A percentile compares a stretch with the other conserved stretches of the same genome.
phyloP scores from a whole-genome alignment of 129 eudicot species.

The Flaveria trinervia region DNA sequence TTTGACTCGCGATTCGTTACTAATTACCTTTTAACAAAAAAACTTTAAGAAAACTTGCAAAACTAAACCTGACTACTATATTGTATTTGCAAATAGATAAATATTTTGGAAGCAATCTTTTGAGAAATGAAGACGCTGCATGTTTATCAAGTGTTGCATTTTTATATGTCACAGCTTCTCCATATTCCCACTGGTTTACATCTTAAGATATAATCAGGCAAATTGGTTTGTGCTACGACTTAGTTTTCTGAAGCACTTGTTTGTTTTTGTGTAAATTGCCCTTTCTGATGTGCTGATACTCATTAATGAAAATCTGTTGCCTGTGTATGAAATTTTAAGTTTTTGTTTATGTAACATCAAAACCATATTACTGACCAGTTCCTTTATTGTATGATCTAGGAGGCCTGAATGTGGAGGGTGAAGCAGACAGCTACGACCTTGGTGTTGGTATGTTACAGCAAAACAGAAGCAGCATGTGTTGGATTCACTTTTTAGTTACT shows the following conservation, averaged over 20 bases:
- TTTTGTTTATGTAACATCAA: background rate
- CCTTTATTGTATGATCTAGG: constrained; percentile 45
- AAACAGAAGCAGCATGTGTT: constrained; percentile 18
- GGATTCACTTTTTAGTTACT: background rate
- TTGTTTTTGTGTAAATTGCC: background rate
- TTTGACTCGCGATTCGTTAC: background rate
- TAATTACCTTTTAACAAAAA: background rate
- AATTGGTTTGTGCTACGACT: background rate
- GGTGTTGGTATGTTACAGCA: constrained; percentile 71
- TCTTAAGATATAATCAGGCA: background rate
- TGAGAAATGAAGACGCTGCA: too few relatives aligned
- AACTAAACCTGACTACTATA: background rate
- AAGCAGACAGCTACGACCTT: constrained; percentile 97
- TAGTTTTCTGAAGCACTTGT: constrained; percentile 2
- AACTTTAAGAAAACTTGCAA: background rate
- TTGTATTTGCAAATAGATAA: background rate
- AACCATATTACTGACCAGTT: constrained; percentile 13
- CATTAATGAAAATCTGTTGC: background rate
- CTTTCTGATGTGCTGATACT: constrained; percentile 12
- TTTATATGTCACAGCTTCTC: background rate
- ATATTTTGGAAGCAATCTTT: background rate
- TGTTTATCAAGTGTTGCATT: too few relatives aligned
- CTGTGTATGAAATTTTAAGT: background rate
- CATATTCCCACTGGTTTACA: background rate
- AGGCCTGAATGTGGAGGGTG: constrained; percentile 96